Evolutionary conservation across 2,329 filamentous ascomycete species (phyloP), one percentile per base, ranked within the genome.

Genomic region (Leptographium procerum): DNA sequence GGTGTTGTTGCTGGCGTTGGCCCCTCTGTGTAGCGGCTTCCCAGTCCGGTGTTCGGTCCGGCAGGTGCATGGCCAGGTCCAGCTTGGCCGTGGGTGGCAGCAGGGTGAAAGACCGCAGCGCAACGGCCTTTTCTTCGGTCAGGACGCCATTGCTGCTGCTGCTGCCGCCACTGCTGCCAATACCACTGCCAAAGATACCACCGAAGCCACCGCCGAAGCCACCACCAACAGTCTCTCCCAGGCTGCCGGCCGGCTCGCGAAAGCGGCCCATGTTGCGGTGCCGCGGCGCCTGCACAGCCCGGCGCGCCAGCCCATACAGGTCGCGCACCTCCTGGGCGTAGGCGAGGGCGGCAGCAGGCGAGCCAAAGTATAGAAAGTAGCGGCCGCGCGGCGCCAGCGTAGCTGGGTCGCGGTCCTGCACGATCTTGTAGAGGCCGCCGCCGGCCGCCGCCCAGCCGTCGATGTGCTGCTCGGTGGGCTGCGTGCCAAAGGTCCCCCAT

Each of bases 291-390:
- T 55, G 55, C 64, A 74, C 66, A 51, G 61, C 48, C 36, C 48
- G 61, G 62, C 56, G 58, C 53, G 57, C 66, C 64, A 68, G 71
- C 43, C 43, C 29, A 52, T 82, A 79, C 19, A 87, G 70, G 7
- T 77, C 72, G 10, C 69, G 66, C 0, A 78, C 76, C 60, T 83
- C 79, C 28, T 76, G 73, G 57, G 80, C 77, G 69, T 88, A 91
- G 47, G 80, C 75, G 9, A 73, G 68, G 0, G 87, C 87, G 14
- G 83, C 80, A n/a, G 75, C 71, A 22, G 73, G 66, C 26, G 75
- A 79, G 61, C 79, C 75, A 74, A 91, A 92, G 57, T 88, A 75
- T 58, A 92, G 72, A 70, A 81, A 85, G 72, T 91, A 91, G 65
- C 78, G 78, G 60, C 82, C 84, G 1, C 80, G 70, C 4, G 83